phyloP scores from a whole-genome alignment of 2,329 filamentous ascomycete genomes.

The Diaporthe aspalathi region DNA sequence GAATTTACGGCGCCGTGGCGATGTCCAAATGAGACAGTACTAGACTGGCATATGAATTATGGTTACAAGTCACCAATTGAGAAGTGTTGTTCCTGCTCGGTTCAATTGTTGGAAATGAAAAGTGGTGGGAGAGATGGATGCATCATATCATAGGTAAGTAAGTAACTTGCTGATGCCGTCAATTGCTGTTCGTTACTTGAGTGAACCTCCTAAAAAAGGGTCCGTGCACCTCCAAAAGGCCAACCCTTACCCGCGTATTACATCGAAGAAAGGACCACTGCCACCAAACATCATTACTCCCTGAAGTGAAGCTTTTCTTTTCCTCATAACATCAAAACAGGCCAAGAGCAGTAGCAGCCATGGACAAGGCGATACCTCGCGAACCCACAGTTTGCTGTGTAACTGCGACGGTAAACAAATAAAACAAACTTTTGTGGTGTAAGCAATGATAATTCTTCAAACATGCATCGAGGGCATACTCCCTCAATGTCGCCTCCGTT shows the following conservation, averaged over 20 bases:
- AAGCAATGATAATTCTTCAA: no score
- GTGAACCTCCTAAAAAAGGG: background rate
- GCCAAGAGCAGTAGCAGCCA: no score
- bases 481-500: background rate
- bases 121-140: background rate
- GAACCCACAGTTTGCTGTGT: no score
- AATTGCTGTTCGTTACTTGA: background rate
- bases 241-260: slow-evolving; percentile 10
- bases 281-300: background rate
- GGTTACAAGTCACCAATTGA: background rate
- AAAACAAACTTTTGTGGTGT: background rate
- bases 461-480: background rate
- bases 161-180: slow-evolving; percentile 1
- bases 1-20: background rate
- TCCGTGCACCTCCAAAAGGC: background rate
- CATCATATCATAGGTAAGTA: no score
- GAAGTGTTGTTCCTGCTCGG: no score
- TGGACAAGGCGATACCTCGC: no score
- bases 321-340: background rate
- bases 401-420: background rate
- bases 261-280: background rate
- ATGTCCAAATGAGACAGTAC: background rate
- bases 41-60: background rate
- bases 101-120: background rate
- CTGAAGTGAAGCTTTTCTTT: no score